A percentile compares a stretch with the other conserved stretches of the same genome.
phyloP scores from a whole-genome alignment of 2,329 filamentous ascomycete genomes.

The Sclerotinia glacialis region DNA sequence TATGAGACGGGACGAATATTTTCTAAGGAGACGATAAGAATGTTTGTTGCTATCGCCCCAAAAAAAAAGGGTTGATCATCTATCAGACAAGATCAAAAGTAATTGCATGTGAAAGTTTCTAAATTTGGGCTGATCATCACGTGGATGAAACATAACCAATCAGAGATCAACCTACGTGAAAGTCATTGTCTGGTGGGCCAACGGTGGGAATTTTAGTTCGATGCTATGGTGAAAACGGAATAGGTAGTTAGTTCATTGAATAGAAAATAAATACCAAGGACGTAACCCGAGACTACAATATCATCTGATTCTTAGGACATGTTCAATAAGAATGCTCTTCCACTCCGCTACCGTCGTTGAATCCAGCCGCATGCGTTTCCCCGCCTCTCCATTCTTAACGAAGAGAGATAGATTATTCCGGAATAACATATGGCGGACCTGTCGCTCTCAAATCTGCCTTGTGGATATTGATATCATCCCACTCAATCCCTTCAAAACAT shows the following conservation, averaged over 20 bases:
- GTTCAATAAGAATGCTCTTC: not conserved
- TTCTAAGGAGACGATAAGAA: constrained; percentile 3
- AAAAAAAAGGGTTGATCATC: too few species aligned
- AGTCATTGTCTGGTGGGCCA: not conserved
- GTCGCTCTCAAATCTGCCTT: constrained; percentile 17
- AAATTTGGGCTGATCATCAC: not conserved
- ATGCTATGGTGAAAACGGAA: too few species aligned
- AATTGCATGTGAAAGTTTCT: constrained; percentile 6
- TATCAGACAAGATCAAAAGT: too few species aligned
- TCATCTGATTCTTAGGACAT: not conserved
- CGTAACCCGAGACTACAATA: not conserved
- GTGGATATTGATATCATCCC: constrained; percentile 22
- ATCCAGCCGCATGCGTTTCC: not conserved
- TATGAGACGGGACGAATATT: not conserved
- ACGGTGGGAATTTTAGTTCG: not conserved
- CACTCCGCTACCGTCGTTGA: not conserved
- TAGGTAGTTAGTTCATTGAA: too few species aligned
- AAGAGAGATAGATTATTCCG: constrained; percentile 2
- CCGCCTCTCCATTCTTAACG: not conserved
- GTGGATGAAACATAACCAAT: constrained; percentile 15
- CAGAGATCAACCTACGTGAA: not conserved
- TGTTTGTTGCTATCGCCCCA: constrained; percentile 13
- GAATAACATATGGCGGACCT: constrained; percentile 23
- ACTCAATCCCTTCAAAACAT: constrained; percentile 26
- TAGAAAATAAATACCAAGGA: too few species aligned